Base-by-base conservation (phyloP, 495 filamentous ascomycete species). In the Penicillium ucsense region DNA sequence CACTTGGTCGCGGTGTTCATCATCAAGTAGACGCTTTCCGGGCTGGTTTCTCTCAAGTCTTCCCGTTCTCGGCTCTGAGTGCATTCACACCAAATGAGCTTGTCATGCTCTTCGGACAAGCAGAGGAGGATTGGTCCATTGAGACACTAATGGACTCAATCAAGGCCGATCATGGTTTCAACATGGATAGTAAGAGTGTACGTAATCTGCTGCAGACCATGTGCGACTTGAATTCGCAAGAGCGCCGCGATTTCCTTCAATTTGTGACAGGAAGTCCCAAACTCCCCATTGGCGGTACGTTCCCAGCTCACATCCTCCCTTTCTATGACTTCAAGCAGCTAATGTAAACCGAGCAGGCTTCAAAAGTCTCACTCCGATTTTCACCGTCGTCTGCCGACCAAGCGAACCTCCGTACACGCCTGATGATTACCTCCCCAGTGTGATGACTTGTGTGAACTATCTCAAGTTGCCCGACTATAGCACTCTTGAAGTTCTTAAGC, bases 391-490 rank as follows among this genome's bases (percentile, higher is more conserved):
- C 11, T 97, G 94, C 73, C 95, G 94, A 64, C 91, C 92, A 5
- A 94, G 88, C 70, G 94, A 99, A 57, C 82, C 88, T 6, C 92
- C 92, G 3, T 94, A 89, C 64, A 86, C 84, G 6, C 94, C 92
- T 3, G 94, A 99, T 61, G 94, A 97, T 66, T 97, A 96, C 55
- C 76, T 99, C 33, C 89, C 94, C 28, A 96, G 90, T 58, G 94
- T 97, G 60, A 99, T 99, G 94, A 99, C 94, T 38, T 97, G 94
- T 64, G 92, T 95, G 62, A 99, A 99, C 63, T 99, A 99, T 63
- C 84, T 99, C 53, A 99, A 99, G 66, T 75, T 99, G 57, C 94
- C 94, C 20, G 89, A 99, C 67, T 99, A 99, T 68, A 91, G 83
- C 55, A 79, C 69, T 57, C 67, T 95, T 50, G 78, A 88, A 10